These are phyloP conservation scores for Penicillium lagena DNA, from an alignment of 495 filamentous ascomycete species.

Conservation along the genomic window DNA sequence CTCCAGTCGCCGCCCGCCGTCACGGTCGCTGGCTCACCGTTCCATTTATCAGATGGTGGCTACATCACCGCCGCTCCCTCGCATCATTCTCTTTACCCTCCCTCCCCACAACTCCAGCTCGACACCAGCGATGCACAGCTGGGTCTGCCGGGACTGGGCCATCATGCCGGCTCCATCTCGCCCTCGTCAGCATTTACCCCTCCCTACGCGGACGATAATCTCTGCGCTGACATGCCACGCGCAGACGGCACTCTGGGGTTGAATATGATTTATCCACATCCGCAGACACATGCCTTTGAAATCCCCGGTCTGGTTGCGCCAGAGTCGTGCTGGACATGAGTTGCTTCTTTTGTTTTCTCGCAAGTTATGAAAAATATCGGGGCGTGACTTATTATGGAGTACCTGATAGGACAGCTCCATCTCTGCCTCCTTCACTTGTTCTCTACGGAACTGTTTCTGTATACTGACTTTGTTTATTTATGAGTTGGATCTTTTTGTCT, in stretches of 20 bases:
- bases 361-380: too few relatives aligned
- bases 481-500: background rate
- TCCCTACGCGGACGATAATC: constrained; percentile 23
- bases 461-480: constrained; percentile 2
- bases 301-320: constrained; percentile 21
- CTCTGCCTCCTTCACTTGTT: background rate
- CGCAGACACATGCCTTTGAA: constrained; percentile 23
- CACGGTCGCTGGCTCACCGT: constrained; percentile 31
- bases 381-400: constrained; percentile 1
- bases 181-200: constrained; percentile 28
- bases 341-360: too few relatives aligned
- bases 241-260: constrained; percentile 20
- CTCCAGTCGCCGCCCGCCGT: constrained; percentile 36
- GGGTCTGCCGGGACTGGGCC: constrained; percentile 21
- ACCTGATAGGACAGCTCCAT: background rate
- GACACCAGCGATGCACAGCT: constrained; percentile 23
- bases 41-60: constrained; percentile 17
- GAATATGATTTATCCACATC: constrained; percentile 30
- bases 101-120: constrained; percentile 27
- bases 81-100: constrained; percentile 25
- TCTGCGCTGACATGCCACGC: constrained; percentile 22
- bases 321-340: constrained; percentile 29
- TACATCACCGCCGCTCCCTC: constrained; percentile 28
- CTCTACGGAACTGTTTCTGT: background rate
- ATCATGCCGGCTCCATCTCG: constrained; percentile 19